Percentiles rank a stretch among this genome's conserved stretches.
Conservation (phyloP, 2,329 filamentous ascomycete species). For the Hypoxylon sp. region DNA sequence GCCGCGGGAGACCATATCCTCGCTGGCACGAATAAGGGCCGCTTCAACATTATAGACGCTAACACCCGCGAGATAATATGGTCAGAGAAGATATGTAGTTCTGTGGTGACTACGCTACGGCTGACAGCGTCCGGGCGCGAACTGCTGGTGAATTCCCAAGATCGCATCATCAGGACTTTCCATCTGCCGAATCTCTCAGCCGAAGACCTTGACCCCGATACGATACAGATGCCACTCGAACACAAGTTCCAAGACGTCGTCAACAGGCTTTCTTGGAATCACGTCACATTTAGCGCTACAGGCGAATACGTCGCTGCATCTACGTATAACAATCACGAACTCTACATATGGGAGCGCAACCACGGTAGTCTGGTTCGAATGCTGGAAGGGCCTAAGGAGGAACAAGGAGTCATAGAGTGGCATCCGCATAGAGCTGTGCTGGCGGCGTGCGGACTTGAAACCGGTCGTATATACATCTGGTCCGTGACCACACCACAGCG, state of each 20-base stretch:
- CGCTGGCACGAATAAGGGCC: conserved; percentile 93
- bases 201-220: conserved; percentile 81
- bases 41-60: conserved; percentile 93
- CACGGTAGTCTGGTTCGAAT: conserved; percentile 97
- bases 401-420: conserved; percentile 97
- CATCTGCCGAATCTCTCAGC: conserved; percentile 82
- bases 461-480: conserved; percentile 95
- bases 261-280: conserved; percentile 95
- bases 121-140: conserved; percentile 87
- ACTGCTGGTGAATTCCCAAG: conserved; percentile 90
- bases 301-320: conserved; percentile 97
- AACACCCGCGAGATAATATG: conserved; percentile 85
- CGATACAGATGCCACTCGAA: conserved; percentile 89
- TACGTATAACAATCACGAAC: conserved; percentile 98
- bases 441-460: conserved; percentile 91
- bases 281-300: conserved; percentile 92
- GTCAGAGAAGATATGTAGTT: conserved; percentile 87
- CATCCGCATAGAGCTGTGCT: conserved; percentile 89
- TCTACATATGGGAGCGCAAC: conserved; percentile 97
- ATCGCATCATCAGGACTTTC: conserved; percentile 94
- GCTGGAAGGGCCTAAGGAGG: conserved; percentile 95
- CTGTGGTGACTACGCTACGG: conserved; percentile 88
- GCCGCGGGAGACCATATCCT: conserved; percentile 88
- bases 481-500: conserved; percentile 94
- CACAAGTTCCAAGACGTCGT: conserved; percentile 99